A percentile compares a stretch with the other conserved stretches of the same genome.
These are phyloP conservation scores for Helicocarpus griseus DNA, from an alignment of 2,329 filamentous ascomycete species.

Conservation along the genomic window DNA sequence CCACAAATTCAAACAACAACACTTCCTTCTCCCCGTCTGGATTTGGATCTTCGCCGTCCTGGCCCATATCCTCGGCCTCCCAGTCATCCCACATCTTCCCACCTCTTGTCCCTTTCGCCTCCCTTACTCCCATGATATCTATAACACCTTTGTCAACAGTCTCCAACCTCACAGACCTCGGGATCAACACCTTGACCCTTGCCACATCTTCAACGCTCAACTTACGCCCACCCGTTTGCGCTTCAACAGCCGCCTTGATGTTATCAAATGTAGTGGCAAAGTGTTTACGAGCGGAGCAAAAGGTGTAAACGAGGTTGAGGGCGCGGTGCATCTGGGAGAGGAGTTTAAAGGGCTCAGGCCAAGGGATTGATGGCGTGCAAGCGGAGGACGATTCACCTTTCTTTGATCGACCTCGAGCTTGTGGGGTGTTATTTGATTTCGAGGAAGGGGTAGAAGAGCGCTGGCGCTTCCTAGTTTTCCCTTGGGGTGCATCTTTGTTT, in stretches of 20 bases:
- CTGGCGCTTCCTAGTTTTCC: not conserved
- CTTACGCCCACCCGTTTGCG: conserved; percentile 58
- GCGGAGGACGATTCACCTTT: conserved; percentile 13
- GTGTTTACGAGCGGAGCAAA: conserved; percentile 87
- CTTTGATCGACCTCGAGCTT: conserved; percentile 6
- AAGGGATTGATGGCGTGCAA: conserved; percentile 41
- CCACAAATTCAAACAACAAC: conserved; percentile 83
- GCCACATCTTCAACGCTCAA: conserved; percentile 71
- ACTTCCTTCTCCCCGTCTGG: conserved; percentile 51
- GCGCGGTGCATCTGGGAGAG: conserved; percentile 72
- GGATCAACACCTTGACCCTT: conserved; percentile 66
- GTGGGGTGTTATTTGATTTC: not conserved
- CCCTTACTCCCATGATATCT: conserved; percentile 60
- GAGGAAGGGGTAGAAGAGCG: conserved; percentile 1
- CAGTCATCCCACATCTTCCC: conserved; percentile 43
- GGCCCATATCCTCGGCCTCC: conserved; percentile 43
- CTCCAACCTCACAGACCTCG: conserved; percentile 67
- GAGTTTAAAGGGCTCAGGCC: conserved; percentile 65
- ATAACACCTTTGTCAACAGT: conserved; percentile 80
- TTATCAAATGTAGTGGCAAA: conserved; percentile 86
- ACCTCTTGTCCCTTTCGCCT: conserved; percentile 27
- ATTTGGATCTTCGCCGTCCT: conserved; percentile 23
- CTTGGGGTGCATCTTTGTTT: not conserved
- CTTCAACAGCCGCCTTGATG: conserved; percentile 74
- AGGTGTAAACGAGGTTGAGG: conserved; percentile 86